Evolutionary conservation across 169 alveolate species (phyloP).

Genomic region (Eimeria nieschulzi): DNA sequence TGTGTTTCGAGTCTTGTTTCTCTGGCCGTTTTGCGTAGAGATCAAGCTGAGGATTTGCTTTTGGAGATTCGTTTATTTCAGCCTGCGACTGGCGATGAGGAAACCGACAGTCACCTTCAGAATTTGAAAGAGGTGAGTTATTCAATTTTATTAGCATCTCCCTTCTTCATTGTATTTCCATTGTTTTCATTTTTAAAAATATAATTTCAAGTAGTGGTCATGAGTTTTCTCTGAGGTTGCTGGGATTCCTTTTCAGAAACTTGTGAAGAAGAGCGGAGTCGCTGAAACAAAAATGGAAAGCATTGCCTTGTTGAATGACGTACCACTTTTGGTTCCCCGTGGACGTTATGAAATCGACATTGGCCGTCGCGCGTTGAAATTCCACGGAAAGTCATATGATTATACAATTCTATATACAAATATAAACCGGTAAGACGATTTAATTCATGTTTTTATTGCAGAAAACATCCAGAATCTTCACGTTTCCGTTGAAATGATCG

Average conservation of each 20-base stretch:
- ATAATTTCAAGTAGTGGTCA: neutral
- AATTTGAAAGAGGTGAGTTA: slow-evolving; percentile 80
- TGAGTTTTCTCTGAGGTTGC: neutral
- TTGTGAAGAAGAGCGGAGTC: slow-evolving; percentile 92
- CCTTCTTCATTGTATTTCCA: neutral
- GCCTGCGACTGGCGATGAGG: slow-evolving; percentile 82
- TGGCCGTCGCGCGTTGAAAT: slow-evolving; percentile 90
- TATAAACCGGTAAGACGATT: slow-evolving; percentile 83
- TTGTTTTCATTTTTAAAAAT: neutral
- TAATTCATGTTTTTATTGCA: neutral
- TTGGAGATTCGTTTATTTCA: slow-evolving; percentile 83
- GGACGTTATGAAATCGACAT: slow-evolving; percentile 96
- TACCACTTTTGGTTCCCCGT: slow-evolving; percentile 96
- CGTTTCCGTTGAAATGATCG: too few species aligned
- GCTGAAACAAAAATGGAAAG: slow-evolving; percentile 92
- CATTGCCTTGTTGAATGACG: slow-evolving; percentile 92
- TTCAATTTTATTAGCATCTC: too few species aligned
- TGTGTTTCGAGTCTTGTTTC: neutral
- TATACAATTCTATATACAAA: slow-evolving; percentile 93
- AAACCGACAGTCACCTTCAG: slow-evolving; percentile 81
- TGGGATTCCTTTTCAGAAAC: slow-evolving; percentile 43
- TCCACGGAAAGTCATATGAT: slow-evolving; percentile 97
- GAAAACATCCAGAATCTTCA: too few species aligned
- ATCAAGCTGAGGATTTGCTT: slow-evolving; percentile 78
- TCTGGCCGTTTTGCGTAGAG: neutral